These are phyloP conservation scores for Bocquillonia castaneifolia DNA, from an alignment of 441 rosid genomes.

Conservation along the genomic window DNA sequence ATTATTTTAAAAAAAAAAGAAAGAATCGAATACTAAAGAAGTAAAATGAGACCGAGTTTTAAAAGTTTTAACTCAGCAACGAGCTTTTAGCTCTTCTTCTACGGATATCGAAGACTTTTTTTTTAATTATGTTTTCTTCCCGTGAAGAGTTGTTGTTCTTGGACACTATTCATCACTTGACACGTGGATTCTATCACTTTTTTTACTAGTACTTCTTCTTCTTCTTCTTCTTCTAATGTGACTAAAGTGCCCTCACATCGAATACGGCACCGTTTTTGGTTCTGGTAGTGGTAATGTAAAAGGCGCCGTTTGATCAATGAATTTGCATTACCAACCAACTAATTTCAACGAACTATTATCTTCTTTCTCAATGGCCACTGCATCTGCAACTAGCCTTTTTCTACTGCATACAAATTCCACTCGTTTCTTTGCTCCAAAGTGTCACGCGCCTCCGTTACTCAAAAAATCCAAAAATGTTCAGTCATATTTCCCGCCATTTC, in stretches of 20 bases:
- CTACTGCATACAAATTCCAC: conserved; percentile 34
- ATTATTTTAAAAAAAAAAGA: no score
- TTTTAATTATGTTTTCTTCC: background rate
- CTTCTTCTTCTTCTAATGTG: background rate
- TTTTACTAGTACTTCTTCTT: no score
- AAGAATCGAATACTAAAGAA: background rate
- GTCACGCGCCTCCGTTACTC: conserved; percentile 21
- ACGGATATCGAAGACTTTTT: conserved; percentile 15
- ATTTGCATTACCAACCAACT: no score
- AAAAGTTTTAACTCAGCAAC: no score
- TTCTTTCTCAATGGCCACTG: conserved; percentile 40
- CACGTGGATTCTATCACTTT: no score
- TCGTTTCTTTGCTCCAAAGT: conserved; percentile 23
- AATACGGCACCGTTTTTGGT: no score
- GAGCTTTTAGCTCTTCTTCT: no score
- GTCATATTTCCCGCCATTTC: conserved; percentile 34
- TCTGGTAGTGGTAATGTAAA: no score
- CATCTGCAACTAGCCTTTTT: conserved; percentile 32
- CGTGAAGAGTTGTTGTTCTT: background rate
- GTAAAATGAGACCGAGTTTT: background rate
- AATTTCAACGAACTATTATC: background rate
- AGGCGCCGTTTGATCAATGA: no score
- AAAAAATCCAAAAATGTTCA: conserved; percentile 19
- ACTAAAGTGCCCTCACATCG: background rate
- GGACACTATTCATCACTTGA: no score